Conservation (phyloP, 768 basidiomycete species). For the Pisolithus sp. region DNA sequence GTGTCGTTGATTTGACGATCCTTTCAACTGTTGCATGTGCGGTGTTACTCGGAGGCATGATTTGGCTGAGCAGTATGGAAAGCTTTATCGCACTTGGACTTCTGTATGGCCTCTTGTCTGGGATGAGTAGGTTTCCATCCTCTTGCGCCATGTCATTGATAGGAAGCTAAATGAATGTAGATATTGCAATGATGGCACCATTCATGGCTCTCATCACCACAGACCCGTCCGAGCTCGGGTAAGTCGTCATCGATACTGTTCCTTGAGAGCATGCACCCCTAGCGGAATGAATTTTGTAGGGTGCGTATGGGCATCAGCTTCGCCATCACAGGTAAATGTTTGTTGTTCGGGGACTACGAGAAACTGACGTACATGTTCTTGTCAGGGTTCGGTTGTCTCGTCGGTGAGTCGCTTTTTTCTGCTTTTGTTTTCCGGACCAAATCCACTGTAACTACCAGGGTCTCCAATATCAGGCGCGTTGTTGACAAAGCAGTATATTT, state of each 20-base stretch:
- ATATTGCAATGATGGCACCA: slow-evolving; percentile 36
- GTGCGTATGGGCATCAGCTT: slow-evolving; percentile 44
- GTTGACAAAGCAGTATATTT: slow-evolving; percentile 41
- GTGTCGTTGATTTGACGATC: slow-evolving; percentile 40
- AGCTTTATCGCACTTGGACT: slow-evolving; percentile 37
- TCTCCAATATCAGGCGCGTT: slow-evolving; percentile 54
- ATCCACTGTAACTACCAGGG: slow-evolving; percentile 30
- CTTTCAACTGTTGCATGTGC: slow-evolving; percentile 28
- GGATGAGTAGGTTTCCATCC: slow-evolving; percentile 29
- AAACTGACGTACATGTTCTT: not conserved
- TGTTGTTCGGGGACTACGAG: not conserved
- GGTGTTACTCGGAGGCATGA: slow-evolving; percentile 38
- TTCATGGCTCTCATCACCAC: slow-evolving; percentile 40
- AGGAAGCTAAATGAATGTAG: slow-evolving; percentile 11
- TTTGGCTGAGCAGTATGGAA: slow-evolving; percentile 33
- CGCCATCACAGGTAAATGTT: slow-evolving; percentile 31
- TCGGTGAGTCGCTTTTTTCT: slow-evolving; percentile 7
- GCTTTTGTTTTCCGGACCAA: not conserved
- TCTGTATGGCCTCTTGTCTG: slow-evolving; percentile 45
- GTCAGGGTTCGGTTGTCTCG: slow-evolving; percentile 19
- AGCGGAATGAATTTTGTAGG: slow-evolving; percentile 6
- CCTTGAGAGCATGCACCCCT: slow-evolving; percentile 4
- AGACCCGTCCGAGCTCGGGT: slow-evolving; percentile 47
- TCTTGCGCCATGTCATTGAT: not conserved
- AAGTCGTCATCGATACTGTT: slow-evolving; percentile 2